These are phyloP conservation scores for Bacterosira constricta DNA, from an alignment of 108 stramenopile species.

Conservation along the genomic window DNA sequence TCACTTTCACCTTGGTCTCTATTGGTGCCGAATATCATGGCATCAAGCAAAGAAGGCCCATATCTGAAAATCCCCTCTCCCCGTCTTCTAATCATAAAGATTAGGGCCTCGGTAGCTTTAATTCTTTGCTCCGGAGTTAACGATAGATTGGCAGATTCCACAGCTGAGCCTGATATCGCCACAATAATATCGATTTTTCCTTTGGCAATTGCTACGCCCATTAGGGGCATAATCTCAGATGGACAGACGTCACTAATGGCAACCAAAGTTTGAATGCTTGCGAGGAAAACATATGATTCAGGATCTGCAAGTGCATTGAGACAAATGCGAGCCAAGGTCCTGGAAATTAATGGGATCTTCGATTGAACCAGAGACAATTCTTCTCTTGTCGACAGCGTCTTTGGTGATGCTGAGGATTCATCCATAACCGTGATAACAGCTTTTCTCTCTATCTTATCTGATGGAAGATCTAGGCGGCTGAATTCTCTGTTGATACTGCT, in stretches of 20 bases:
- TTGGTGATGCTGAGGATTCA: not conserved
- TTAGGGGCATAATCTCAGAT: constrained; percentile 53
- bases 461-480: not conserved
- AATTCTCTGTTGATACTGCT: not conserved
- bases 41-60: constrained; percentile 49
- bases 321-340: constrained; percentile 46
- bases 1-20: not conserved
- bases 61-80: constrained; percentile 56
- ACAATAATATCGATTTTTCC: constrained; percentile 28
- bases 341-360: too few species aligned
- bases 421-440: constrained; percentile 20
- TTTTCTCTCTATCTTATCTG: constrained; percentile 3
- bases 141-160: constrained; percentile 3
- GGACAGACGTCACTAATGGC: constrained; percentile 67
- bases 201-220: constrained; percentile 47
- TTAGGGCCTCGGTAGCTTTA: constrained; percentile 77
- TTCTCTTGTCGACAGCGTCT: constrained; percentile 1
- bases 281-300: constrained; percentile 90
- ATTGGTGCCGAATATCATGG: constrained; percentile 58
- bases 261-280: constrained; percentile 83
- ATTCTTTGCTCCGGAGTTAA: constrained; percentile 68
- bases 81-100: constrained; percentile 74
- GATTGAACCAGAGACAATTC: constrained; percentile 17
- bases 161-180: not conserved
- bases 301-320: constrained; percentile 65